Base-by-base conservation (phyloP, 257 asterid species). In the Mitragyna speciosa region DNA sequence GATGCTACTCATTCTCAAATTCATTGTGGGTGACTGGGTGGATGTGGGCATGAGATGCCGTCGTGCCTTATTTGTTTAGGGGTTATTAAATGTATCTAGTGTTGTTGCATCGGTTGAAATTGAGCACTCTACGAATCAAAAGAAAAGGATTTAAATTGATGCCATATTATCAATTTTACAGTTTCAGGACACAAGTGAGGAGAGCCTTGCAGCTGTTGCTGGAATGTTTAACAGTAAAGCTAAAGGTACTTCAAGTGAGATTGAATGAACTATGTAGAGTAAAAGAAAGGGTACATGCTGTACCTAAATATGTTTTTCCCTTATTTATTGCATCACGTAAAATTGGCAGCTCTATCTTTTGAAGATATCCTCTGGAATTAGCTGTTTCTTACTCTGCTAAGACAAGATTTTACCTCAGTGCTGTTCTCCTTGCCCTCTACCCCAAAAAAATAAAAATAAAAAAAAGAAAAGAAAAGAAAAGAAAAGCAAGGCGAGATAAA, bases 181-280 rank as follows among this genome's bases (percentile, higher is more conserved):
- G 99, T 88, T 91, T 89, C 91, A 92, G 76, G 99, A 95, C 79
- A 91, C 98, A 70, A 94, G 97, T 8, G 99, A 95, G 88, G 99
- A 95, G 88, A 93, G 97, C 87, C 97, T 95, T 83, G 97, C 96
- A 66, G 99, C 99, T 70, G 98, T 95, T 83, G 99, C 99, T 82
- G 99, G 99, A 88, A 95, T 95, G 99, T 95, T 95, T 86, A 95
- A 89, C 89, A 95, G 99, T 85, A 95, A 95, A 84, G 98, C 99
- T 36, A 95, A 93, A 91, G 99, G 99, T 95, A 89, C 52, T 76
- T 73, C 45, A 59, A 59, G 79, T 56, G n/a, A 12, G 52, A 52
- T 20, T 19, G n/a, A 36, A 36, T 19, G n/a, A 36, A 36, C 41
- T 54, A 30, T 7, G 36, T 74, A 54, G 66, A 30, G 47, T 36